These are phyloP conservation scores for Sclerotinia trifoliorum DNA, from an alignment of 2,329 filamentous ascomycete species.

Conservation along the genomic window DNA sequence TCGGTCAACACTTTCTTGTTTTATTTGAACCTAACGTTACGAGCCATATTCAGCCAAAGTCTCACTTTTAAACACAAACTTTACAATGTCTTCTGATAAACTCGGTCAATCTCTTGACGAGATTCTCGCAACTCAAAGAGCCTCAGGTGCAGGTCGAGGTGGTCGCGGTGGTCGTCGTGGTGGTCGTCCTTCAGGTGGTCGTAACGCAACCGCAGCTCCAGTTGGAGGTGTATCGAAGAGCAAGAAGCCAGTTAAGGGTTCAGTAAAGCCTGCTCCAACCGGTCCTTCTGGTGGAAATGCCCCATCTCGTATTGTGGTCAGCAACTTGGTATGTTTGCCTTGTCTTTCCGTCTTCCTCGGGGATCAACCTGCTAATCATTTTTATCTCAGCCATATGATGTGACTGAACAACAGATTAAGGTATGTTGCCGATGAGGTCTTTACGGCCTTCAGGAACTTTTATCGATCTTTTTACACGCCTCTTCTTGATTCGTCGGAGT, in stretches of 20 bases:
- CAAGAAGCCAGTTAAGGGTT: constrained; percentile 59
- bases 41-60: constrained; percentile 32
- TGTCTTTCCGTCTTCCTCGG: not conserved
- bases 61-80: constrained; percentile 32
- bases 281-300: constrained; percentile 61
- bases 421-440: constrained; percentile 95
- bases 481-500: constrained; percentile 21
- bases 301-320: constrained; percentile 79
- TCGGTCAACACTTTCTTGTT: constrained; percentile 33
- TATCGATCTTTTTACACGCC: constrained; percentile 60
- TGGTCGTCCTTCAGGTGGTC: constrained; percentile 46
- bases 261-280: constrained; percentile 61
- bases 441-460: constrained; percentile 64
- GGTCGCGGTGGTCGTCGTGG: constrained; percentile 48
- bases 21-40: constrained; percentile 38
- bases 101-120: constrained; percentile 97
- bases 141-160: constrained; percentile 29
- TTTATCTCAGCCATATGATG: constrained; percentile 76
- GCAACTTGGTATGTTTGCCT: constrained; percentile 78
- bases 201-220: constrained; percentile 55
- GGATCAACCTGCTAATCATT: constrained; percentile 20
- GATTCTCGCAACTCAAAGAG: constrained; percentile 70
- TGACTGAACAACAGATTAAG: constrained; percentile 97
- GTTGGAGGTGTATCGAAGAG: constrained; percentile 83
- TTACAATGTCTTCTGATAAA: constrained; percentile 87